Evolutionary conservation across 805 yeast genomes (phyloP).

Genomic region (Metschnikowia hibisci): DNA sequence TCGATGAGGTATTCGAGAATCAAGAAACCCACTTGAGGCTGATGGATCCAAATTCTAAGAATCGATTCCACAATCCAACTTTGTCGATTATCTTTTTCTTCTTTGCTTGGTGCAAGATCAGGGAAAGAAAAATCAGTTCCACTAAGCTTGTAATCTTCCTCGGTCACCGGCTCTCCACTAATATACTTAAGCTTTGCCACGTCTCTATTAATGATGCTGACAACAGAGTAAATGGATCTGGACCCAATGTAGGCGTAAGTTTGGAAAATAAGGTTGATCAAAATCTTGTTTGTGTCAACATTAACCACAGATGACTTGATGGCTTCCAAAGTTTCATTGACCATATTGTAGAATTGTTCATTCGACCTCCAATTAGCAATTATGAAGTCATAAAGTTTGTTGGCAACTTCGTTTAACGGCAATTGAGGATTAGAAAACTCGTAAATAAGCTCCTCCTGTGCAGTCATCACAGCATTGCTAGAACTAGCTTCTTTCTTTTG

Average conservation of each 20-base stretch:
- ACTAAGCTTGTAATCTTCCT: conserved; percentile 26
- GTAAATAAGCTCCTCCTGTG: conserved; percentile 38
- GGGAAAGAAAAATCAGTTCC: conserved; percentile 33
- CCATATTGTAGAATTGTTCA: conserved; percentile 32
- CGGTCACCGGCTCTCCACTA: conserved; percentile 30
- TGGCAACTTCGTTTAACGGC: conserved; percentile 36
- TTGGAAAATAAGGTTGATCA: conserved; percentile 63
- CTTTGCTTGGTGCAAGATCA: conserved; percentile 21
- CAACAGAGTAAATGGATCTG: conserved; percentile 64
- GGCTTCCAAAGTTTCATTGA: conserved; percentile 27
- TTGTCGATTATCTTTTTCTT: conserved; percentile 27
- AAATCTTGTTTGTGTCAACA: conserved; percentile 27
- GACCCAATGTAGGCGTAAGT: conserved; percentile 79
- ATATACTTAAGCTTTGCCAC: conserved; percentile 36
- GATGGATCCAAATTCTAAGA: conserved; percentile 42
- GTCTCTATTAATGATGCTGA: conserved; percentile 38
- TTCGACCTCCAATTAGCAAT: conserved; percentile 40
- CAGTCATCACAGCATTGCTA: conserved; percentile 21
- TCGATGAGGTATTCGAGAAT: conserved; percentile 42
- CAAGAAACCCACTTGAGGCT: conserved; percentile 43
- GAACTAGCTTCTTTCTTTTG: conserved; percentile 23
- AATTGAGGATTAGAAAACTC: conserved; percentile 33
- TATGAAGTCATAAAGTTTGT: conserved; percentile 39
- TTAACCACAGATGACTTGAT: conserved; percentile 20
- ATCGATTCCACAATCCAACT: conserved; percentile 37